Percentiles rank a stretch among this genome's conserved stretches.
phyloP scores from a whole-genome alignment of 2,329 filamentous ascomycete species.

The Trichophyton rubrum region DNA sequence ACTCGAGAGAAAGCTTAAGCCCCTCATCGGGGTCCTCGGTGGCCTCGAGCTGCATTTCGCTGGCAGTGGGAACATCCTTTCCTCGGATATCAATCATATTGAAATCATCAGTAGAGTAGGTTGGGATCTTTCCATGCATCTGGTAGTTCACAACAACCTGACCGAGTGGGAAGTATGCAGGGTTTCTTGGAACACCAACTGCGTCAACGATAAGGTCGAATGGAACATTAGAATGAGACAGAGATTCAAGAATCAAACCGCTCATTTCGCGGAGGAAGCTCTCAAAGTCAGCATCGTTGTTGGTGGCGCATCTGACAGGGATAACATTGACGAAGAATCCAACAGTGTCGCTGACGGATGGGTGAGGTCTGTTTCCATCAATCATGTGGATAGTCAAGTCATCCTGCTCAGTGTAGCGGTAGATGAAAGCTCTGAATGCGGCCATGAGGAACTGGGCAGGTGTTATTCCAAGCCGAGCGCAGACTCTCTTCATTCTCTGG shows the following conservation, averaged over 20 bases:
- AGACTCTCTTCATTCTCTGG: conserved; percentile 20
- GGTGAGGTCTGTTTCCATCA: conserved; percentile 16
- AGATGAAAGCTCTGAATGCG: conserved; percentile 15
- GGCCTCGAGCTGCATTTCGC: conserved; percentile 17
- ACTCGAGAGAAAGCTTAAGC: conserved; percentile 15
- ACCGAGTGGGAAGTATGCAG: conserved; percentile 12
- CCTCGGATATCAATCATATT: conserved; percentile 12
- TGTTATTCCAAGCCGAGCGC: conserved; percentile 15
- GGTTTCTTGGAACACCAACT: conserved; percentile 9
- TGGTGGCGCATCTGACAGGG: conserved; percentile 13
- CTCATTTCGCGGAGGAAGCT: conserved; percentile 6
- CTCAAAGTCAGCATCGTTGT: conserved; percentile 7
- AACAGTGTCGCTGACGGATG: conserved; percentile 14
- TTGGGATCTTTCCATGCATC: conserved; percentile 17
- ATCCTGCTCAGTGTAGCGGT: conserved; percentile 16
- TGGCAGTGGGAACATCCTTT: conserved; percentile 17
- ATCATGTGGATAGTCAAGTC: conserved; percentile 16
- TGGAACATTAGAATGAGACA: conserved; percentile 12
- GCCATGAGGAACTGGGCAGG: conserved; percentile 17
- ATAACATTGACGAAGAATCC: conserved; percentile 18
- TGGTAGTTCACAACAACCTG: conserved; percentile 15
- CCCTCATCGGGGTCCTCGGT: conserved; percentile 16
- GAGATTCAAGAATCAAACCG: conserved; percentile 8
- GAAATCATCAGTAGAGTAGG: conserved; percentile 16
- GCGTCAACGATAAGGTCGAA: conserved; percentile 14